Evolutionary conservation across 1,284 basidiomycete genomes (phyloP), one percentile per base, ranked within the genome.

Genomic region (Tilletia walkeri): DNA sequence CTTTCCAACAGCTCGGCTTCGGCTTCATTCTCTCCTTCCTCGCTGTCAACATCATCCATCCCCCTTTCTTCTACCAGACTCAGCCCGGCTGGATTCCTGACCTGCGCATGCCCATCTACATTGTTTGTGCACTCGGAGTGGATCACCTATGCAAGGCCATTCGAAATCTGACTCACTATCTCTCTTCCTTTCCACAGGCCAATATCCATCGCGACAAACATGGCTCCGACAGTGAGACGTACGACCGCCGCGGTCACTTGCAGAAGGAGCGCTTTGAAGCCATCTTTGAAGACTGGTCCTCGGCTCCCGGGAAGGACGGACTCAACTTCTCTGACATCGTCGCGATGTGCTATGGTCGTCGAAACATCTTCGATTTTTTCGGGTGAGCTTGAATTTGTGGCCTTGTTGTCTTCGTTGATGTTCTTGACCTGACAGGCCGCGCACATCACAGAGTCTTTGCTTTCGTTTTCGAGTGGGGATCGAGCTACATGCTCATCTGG

Each of bases 101-200:
- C 69, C 87, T 86, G 0, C 84, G 86, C 72, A 84, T 86, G 73
- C 83, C 87, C 41, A 84, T 88, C 73, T 84, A 84, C 70, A 67
- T 87, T 41, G 75, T 45, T 1, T 1, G 41, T 30, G 24, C 24
- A 30, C 24, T 30, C 24, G 24, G 24, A 30, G 24, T 30, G 24
- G 24, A 30, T 30, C 24, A 30, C 24, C 24, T 30, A 30, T 30
- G 2, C 2, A 30, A 30, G 24, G 24, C 24, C 24, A 30, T 30
- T 30, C 24, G 24, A 30, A 30, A 30, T 30, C 24, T 30, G 24
- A 30, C 24, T 30, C 24, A 30, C 24, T 30, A 2, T 1, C 1
- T 7, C 41, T 45, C 14, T 14, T 7, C 41, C 41, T 14, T 9
- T 45, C 41, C 41, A 45, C 41, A 45, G 41, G 41, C 73, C 67